Percentiles rank a stretch among this genome's conserved stretches.
phyloP scores from a whole-genome alignment of 768 basidiomycete species.

The Fibroporia radiculosa region DNA sequence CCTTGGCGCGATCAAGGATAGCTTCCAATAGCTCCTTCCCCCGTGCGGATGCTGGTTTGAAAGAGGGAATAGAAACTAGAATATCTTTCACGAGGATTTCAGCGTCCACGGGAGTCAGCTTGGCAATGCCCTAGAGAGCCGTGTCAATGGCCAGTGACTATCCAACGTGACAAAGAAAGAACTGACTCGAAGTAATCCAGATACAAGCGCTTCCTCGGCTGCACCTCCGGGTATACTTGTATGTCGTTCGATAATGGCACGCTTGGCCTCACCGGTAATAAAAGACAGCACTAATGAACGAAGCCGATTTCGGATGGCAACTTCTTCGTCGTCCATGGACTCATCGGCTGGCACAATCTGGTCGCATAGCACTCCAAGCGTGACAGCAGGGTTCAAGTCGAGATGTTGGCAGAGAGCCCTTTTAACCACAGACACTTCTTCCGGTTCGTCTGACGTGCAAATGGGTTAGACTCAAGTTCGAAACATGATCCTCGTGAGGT shows the following conservation, averaged over 20 bases:
- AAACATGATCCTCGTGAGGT: not conserved
- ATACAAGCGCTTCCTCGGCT: conserved; percentile 40
- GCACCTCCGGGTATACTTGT: conserved; percentile 33
- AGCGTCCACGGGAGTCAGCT: conserved; percentile 32
- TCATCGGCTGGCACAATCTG: conserved; percentile 50
- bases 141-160: not conserved
- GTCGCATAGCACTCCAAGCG: conserved; percentile 62
- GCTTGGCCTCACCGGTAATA: conserved; percentile 43
- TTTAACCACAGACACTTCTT: conserved; percentile 57
- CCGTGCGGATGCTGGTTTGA: conserved; percentile 26
- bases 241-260: conserved; percentile 36
- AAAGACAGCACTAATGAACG: conserved; percentile 54
- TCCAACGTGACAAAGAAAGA: not conserved
- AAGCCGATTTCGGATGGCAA: conserved; percentile 45
- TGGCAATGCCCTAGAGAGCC: conserved; percentile 41
- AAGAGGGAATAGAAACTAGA: conserved; percentile 42
- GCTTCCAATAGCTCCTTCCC: conserved; percentile 33
- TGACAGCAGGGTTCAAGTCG: conserved; percentile 51
- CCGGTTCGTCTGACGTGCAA: conserved; percentile 42
- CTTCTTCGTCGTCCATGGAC: conserved; percentile 49
- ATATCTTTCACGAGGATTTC: conserved; percentile 45
- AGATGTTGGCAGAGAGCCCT: conserved; percentile 53
- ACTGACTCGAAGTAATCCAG: conserved; percentile 43
- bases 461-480: not conserved
- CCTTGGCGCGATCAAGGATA: conserved; percentile 30